Evolutionary conservation across 176 grass and related monocot species (phyloP), one percentile per base, ranked within the genome.

Genomic region (Echinochloa phyllopogon): DNA sequence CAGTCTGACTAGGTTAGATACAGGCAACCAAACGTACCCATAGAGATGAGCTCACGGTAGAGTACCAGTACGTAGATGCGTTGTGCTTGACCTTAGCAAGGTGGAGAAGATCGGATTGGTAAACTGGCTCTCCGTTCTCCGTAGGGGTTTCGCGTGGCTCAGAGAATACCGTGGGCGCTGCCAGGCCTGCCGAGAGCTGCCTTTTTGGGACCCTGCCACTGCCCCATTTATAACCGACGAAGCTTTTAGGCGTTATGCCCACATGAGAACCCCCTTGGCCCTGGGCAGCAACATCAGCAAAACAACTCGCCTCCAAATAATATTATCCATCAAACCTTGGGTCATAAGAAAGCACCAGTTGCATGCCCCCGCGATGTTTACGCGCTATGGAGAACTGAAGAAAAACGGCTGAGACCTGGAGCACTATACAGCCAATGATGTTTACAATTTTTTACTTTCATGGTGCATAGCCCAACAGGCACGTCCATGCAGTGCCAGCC

Each of bases 321-420:
- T 40, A 56, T 40, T 75, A 56, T 57, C 29, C 29, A 3, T 0
- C 20, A 40, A 40, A 15, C 33, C 73, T 57, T 75, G 36, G 50
- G 18, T 57, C 51, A 20, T 75, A 75, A 75, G 51, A 75, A 75
- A 57, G 21, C 27, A 37, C 50, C 27, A 75, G 4, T 36, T 40
- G 50, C 18, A 39, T 39, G 17, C 50, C 8, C 29, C 73, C 15
- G 57, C 36, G 25, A 36, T 2, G 70, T 74, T 10, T 10, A 23
- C 48, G 15, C 15, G 71, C 25, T 51, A 51, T 74, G 70, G 70
- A 50, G 47, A 74, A 74, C 70, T 18, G 47, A 74, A 51, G 43
- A 72, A 72, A 8, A 47, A 1, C 10, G 23, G 41, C 21, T 20
- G 45, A 50, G 36, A 24, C 69, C 69, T 49, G 45, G 13, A 51